Base-by-base conservation (phyloP, 768 basidiomycete species). In the Russula vinacea region DNA sequence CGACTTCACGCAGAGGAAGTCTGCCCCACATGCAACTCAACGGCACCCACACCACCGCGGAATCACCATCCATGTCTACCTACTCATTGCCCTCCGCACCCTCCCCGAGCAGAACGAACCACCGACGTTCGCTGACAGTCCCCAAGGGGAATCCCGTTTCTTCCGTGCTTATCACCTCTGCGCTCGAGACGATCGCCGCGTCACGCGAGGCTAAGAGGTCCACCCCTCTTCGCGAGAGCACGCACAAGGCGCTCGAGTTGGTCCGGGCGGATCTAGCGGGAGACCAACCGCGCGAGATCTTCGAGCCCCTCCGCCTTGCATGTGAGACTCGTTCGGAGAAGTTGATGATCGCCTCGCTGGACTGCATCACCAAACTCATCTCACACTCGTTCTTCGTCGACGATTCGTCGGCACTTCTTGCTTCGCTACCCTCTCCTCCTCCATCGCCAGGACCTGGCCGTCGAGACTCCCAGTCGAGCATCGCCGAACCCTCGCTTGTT, bases 361-460 rank as follows among this genome's bases (percentile, higher is more conserved):
- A 99, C 75, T 95, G 97, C 72, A 94, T 98, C 65, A 92, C 94
- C 60, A 99, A 99, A 76, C 84, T 99, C 68, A 92, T 98, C 67
- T 95, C 94, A 8, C 93, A 98, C 75, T 94, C 93, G 29, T 98
- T 98, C 83, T 98, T 98, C 72, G 84, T 85, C 49, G 95, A 97
- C 69, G 74, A 82, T 37, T 76, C 79, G 40, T 74, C 79, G 10
- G 62, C 75, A 37, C 74, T 56, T 61, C 75, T 74, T 39, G 75
- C 69, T 42, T 76, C 73, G 5, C 73, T 88, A 56, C 80, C 84
- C 4, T 92, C 93, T 2, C 91, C 93, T 35, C 91, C 90, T 26
- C 83, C 86, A 8, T 92, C 91, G 26, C 92, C 92, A 9, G 74
- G 73, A 26, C 71, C 77, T 73, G 70, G 64, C 75, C 81, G 17